Conservation (phyloP, 805 yeast genomes). For the Wickerhamiella slavikovae region DNA sequence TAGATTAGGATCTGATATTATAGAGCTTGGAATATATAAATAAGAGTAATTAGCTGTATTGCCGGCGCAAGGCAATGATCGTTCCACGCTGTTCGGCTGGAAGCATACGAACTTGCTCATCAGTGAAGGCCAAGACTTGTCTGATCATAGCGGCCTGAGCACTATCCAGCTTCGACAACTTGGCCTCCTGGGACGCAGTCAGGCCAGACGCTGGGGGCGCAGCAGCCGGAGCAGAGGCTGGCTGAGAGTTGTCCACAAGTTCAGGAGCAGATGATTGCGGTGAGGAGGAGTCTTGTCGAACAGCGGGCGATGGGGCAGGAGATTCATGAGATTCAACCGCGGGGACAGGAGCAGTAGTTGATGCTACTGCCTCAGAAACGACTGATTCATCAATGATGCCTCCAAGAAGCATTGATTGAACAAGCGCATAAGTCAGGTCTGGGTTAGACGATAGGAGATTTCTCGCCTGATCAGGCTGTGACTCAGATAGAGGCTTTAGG, state of each 20-base stretch:
- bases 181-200: constrained; percentile 2
- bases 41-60: constrained; percentile 4
- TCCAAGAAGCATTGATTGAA: constrained; percentile 38
- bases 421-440: constrained; percentile 55
- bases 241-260: constrained; percentile 1
- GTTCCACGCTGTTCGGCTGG: constrained; percentile 27
- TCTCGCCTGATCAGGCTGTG: constrained; percentile 39
- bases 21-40: not conserved
- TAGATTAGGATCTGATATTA: not conserved
- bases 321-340: not conserved
- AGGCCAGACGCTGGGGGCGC: constrained; percentile 3
- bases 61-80: constrained; percentile 7
- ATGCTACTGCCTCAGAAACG: constrained; percentile 3
- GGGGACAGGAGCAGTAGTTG: constrained; percentile 1
- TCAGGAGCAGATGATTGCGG: constrained; percentile 3
- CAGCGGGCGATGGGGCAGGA: constrained; percentile 1
- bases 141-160: constrained; percentile 27
- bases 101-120: constrained; percentile 26
- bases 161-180: constrained; percentile 13
- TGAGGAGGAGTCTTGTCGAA: too few relatives aligned
- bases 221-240: constrained; percentile 2
- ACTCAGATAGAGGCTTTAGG: constrained; percentile 34
- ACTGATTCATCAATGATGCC: constrained; percentile 17
- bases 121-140: constrained; percentile 29
- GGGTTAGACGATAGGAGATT: constrained; percentile 45